phyloP scores from a whole-genome alignment of 1,284 basidiomycete genomes.

The Leccinum laetum region DNA sequence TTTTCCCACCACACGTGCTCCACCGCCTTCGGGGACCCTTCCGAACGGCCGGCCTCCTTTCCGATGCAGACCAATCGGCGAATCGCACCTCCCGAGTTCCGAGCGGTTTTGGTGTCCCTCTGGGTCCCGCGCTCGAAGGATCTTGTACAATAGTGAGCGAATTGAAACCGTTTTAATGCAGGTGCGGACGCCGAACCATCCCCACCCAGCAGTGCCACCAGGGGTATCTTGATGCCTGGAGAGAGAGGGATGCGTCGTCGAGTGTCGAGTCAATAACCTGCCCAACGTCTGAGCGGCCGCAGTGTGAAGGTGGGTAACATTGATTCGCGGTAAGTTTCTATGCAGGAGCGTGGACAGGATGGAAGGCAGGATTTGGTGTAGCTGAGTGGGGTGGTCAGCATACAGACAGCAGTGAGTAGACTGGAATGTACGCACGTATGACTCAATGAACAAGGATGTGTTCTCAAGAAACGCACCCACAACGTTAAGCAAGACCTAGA shows the following conservation, averaged over 20 bases:
- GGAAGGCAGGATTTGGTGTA: conserved; percentile 95
- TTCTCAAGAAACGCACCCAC: conserved; percentile 29
- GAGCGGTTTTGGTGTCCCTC: conserved; percentile 61
- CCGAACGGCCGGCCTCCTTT: conserved; percentile 68
- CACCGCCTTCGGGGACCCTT: conserved; percentile 81
- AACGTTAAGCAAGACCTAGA: no score
- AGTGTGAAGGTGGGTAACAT: conserved; percentile 67
- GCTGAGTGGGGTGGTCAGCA: conserved; percentile 42
- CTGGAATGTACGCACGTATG: conserved; percentile 69
- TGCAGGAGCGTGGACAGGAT: conserved; percentile 91
- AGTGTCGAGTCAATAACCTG: conserved; percentile 74
- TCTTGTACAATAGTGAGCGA: conserved; percentile 24
- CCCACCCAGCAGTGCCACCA: conserved; percentile 53
- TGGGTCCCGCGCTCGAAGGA: conserved; percentile 16
- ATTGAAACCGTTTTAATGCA: conserved; percentile 27
- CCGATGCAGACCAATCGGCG: conserved; percentile 84
- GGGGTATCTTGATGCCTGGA: conserved; percentile 88
- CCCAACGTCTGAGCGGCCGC: conserved; percentile 83
- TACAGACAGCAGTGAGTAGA: neutral
- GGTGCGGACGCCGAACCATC: conserved; percentile 12
- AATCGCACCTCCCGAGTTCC: conserved; percentile 83
- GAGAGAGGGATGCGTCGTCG: conserved; percentile 82
- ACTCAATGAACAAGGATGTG: conserved; percentile 88
- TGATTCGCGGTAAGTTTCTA: conserved; percentile 68
- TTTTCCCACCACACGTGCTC: conserved; percentile 67